Evolutionary conservation across 768 basidiomycete genomes (phyloP).

Genomic region (Phaffia tasmanica): DNA sequence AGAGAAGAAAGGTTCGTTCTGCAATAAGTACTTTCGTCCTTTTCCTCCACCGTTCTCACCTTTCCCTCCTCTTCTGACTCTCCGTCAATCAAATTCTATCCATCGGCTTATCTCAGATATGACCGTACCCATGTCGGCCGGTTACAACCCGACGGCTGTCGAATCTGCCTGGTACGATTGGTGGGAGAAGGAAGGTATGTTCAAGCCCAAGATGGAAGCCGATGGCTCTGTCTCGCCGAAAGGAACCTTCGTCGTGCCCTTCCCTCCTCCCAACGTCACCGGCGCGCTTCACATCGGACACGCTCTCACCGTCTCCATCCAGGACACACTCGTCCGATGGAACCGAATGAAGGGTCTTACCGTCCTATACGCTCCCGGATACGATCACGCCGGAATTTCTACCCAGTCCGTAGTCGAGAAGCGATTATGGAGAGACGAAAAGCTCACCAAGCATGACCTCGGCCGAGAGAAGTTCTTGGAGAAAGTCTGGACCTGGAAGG

Average conservation of each 20-base stretch:
- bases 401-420: conserved; percentile 97
- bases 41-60: conserved; percentile 1
- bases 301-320: conserved; percentile 78
- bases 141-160: conserved; percentile 89
- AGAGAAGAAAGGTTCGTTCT: conserved; percentile 72
- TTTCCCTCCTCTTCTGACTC: neutral
- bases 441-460: conserved; percentile 81
- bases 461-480: conserved; percentile 83
- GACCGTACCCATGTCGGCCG: conserved; percentile 72
- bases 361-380: conserved; percentile 81
- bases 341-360: conserved; percentile 93
- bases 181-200: conserved; percentile 87
- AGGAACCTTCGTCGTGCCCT: conserved; percentile 70
- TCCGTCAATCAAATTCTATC: conserved; percentile 6
- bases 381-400: conserved; percentile 96
- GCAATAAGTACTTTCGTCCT: neutral
- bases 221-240: conserved; percentile 53
- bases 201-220: conserved; percentile 57
- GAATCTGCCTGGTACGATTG: conserved; percentile 97
- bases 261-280: conserved; percentile 93
- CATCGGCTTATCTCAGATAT: conserved; percentile 49
- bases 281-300: conserved; percentile 93
- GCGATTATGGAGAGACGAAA: conserved; percentile 68
- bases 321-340: conserved; percentile 85
- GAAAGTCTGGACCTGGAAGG: conserved; percentile 92